These are phyloP conservation scores for Botrytis fragariae DNA, from an alignment of 2,329 filamentous ascomycete genomes.

Conservation along the genomic window DNA sequence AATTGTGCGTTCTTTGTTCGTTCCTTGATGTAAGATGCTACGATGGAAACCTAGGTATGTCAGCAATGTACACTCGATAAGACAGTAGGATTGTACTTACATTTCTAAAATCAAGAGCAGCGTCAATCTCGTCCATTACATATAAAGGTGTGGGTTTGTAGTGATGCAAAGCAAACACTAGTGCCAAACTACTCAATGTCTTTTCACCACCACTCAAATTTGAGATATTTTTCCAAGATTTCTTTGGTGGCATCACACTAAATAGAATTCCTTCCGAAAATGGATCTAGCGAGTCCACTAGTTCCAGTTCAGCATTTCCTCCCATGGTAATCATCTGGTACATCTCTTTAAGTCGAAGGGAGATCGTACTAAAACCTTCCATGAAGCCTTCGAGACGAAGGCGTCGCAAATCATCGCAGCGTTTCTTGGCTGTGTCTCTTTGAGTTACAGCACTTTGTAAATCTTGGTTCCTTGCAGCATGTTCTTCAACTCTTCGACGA, in stretches of 20 bases:
- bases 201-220: conserved; percentile 97
- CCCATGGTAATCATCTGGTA: conserved; percentile 99
- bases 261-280: conserved; percentile 97
- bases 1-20: conserved; percentile 99
- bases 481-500: conserved; percentile 78
- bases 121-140: conserved; percentile 99
- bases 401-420: conserved; percentile 86
- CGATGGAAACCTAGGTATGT: conserved; percentile 72
- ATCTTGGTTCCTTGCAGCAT: conserved; percentile 78
- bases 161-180: conserved; percentile 98
- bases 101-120: conserved; percentile 95
- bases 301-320: conserved; percentile 93
- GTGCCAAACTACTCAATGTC: conserved; percentile 84
- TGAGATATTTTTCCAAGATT: conserved; percentile 99
- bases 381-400: conserved; percentile 95
- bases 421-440: conserved; percentile 85
- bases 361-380: conserved; percentile 94
- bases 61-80: conserved; percentile 16
- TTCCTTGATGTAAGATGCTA: conserved; percentile 98
- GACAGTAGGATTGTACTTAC: conserved; percentile 55
- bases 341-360: conserved; percentile 95
- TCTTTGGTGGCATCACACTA: conserved; percentile 98
- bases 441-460: conserved; percentile 72
- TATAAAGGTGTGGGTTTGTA: conserved; percentile 97
- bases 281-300: conserved; percentile 93